A percentile compares a stretch with the other conserved stretches of the same genome.
These are phyloP conservation scores for Penicillium hordei DNA, from an alignment of 2,329 filamentous ascomycete species.

Conservation along the genomic window DNA sequence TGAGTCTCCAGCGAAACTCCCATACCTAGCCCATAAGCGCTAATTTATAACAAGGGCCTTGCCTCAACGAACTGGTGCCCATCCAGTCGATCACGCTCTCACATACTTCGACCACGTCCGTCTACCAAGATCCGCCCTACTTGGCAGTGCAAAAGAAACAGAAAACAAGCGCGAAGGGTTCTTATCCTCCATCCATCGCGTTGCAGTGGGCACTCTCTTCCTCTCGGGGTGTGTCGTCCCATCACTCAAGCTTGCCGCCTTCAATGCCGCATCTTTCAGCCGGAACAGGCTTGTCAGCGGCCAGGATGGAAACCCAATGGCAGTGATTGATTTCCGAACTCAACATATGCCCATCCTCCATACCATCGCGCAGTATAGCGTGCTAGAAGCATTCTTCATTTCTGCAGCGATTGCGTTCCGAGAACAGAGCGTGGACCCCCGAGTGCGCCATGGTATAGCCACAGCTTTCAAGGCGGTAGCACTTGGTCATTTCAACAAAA, in stretches of 20 bases:
- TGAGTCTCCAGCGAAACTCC: not conserved
- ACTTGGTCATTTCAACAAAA: constrained; percentile 9
- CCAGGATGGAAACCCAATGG: not conserved
- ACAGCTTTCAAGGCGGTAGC: constrained; percentile 14
- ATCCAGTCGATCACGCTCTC: constrained; percentile 33
- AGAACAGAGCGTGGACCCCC: constrained; percentile 11
- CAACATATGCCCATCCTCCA: not conserved
- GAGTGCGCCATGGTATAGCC: constrained; percentile 15
- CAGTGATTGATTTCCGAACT: not conserved
- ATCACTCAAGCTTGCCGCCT: not conserved
- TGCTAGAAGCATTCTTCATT: not conserved
- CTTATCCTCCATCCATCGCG: constrained; percentile 17
- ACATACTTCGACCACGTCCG: constrained; percentile 37
- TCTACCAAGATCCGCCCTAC: constrained; percentile 27
- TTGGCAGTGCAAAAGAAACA: constrained; percentile 23
- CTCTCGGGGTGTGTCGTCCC: constrained; percentile 1
- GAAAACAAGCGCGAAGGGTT: constrained; percentile 28
- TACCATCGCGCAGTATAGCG: not conserved
- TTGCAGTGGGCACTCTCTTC: constrained; percentile 7
- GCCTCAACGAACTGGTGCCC: constrained; percentile 26
- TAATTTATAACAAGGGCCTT: not conserved
- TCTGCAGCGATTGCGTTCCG: constrained; percentile 37
- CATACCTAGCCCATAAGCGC: not conserved
- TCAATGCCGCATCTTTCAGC: constrained; percentile 4
- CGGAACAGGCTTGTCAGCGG: not conserved